Percentiles rank a stretch among this genome's conserved stretches.
These are phyloP conservation scores for Boletellus sp. DNA, from an alignment of 768 basidiomycete genomes.

Conservation along the genomic window DNA sequence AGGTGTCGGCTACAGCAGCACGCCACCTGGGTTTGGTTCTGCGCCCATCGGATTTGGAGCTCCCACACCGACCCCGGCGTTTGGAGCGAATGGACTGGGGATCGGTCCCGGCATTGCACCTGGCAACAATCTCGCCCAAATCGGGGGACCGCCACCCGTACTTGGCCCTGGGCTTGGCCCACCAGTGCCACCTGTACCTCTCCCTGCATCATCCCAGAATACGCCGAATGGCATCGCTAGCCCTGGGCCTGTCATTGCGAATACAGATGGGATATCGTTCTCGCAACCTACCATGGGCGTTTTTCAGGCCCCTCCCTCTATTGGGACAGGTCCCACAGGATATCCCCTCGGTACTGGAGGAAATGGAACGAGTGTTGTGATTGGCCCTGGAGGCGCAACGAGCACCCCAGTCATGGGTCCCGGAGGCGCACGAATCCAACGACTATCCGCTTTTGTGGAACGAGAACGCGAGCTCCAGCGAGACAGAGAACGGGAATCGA, in stretches of 20 bases:
- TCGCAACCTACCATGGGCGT: constrained; percentile 28
- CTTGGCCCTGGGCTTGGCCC: constrained; percentile 7
- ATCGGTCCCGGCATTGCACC: constrained; percentile 12
- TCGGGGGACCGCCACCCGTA: constrained; percentile 6
- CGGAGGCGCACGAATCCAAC: constrained; percentile 21
- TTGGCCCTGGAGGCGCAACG: constrained; percentile 24
- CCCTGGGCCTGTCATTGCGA: constrained; percentile 11
- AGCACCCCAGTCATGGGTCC: constrained; percentile 14
- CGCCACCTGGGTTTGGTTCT: constrained; percentile 17
- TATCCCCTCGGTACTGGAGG: constrained; percentile 21
- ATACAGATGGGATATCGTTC: constrained; percentile 15
- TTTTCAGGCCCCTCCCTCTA: constrained; percentile 23
- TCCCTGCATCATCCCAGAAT: constrained; percentile 12
- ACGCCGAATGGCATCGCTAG: constrained; percentile 4
- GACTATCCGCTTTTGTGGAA: constrained; percentile 32
- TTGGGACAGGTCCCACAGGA: constrained; percentile 16
- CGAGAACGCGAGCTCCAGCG: constrained; percentile 22
- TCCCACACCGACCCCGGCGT: constrained; percentile 11
- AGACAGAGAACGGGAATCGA: constrained; percentile 26
- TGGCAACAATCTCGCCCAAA: constrained; percentile 4
- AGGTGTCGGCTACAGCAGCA: constrained; percentile 14
- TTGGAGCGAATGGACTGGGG: constrained; percentile 22
- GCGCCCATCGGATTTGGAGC: constrained; percentile 16
- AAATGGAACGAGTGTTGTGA: constrained; percentile 21
- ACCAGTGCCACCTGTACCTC: constrained; percentile 1